phyloP scores from a whole-genome alignment of 768 basidiomycete genomes.

The Serendipita sp. region DNA sequence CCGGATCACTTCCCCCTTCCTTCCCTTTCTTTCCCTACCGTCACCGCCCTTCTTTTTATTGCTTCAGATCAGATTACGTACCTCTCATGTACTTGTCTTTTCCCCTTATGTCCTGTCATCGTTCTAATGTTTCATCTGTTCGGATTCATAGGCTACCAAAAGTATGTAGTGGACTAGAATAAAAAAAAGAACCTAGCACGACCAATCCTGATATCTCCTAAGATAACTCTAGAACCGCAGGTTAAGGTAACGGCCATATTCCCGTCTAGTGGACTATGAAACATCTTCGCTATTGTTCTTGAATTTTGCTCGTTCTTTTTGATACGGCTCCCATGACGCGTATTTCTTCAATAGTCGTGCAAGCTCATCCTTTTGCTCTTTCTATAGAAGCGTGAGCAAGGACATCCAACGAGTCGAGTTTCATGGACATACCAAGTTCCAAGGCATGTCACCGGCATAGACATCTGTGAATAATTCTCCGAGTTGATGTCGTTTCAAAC shows the following conservation, averaged over 20 bases:
- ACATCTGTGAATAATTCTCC: conserved; percentile 75
- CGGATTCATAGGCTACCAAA: background rate
- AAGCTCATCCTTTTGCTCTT: conserved; percentile 73
- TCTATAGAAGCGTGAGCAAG: conserved; percentile 29
- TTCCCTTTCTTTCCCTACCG: background rate
- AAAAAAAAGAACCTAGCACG: background rate
- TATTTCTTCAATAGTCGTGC: conserved; percentile 64
- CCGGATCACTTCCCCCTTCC: too few relatives aligned
- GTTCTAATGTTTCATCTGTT: background rate
- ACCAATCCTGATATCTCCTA: too few relatives aligned
- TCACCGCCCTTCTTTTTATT: background rate
- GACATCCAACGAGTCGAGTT: conserved; percentile 1
- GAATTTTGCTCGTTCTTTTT: conserved; percentile 59
- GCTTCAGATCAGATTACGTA: background rate
- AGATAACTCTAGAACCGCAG: too few relatives aligned
- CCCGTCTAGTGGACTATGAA: too few relatives aligned
- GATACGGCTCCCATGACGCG: conserved; percentile 83
- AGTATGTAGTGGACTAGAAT: background rate
- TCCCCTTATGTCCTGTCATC: conserved; percentile 6
- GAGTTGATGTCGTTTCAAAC: conserved; percentile 50
- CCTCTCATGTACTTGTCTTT: background rate
- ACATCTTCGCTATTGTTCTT: conserved; percentile 56
- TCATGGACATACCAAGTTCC: conserved; percentile 61
- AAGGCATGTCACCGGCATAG: conserved; percentile 71
- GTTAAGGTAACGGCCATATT: too few relatives aligned